These are phyloP conservation scores for Pisolithus microcarpus DNA, from an alignment of 768 basidiomycete genomes.

Conservation along the genomic window DNA sequence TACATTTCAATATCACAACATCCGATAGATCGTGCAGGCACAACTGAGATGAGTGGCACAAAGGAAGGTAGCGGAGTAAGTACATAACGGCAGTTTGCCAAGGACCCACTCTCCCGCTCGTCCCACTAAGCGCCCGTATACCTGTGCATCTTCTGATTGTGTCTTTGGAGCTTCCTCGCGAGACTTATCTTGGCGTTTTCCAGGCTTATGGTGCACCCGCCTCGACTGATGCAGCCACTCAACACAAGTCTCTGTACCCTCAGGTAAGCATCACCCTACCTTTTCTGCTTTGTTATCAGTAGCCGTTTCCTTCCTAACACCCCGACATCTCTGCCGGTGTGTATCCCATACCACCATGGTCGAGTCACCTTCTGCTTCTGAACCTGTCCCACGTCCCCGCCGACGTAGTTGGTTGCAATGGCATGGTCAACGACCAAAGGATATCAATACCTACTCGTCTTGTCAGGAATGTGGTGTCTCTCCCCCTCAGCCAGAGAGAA, in stretches of 20 bases:
- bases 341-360: constrained; percentile 15
- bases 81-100: constrained; percentile 17
- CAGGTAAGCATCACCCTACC: constrained; percentile 26
- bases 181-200: constrained; percentile 17
- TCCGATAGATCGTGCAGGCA: background rate
- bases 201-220: constrained; percentile 9
- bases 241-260: constrained; percentile 15
- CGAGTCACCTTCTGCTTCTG: constrained; percentile 10
- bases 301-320: constrained; percentile 5
- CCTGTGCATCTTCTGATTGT: constrained; percentile 4
- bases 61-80: constrained; percentile 25
- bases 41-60: constrained; percentile 8
- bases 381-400: constrained; percentile 10
- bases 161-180: constrained; percentile 4
- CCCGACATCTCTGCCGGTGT: background rate
- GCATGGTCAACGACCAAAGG: constrained; percentile 18
- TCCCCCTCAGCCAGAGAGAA: constrained; percentile 11
- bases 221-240: constrained; percentile 26
- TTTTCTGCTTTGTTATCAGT: constrained; percentile 3
- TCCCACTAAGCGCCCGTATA: background rate
- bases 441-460: constrained; percentile 9
- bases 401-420: constrained; percentile 23
- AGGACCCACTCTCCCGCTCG: constrained; percentile 7
- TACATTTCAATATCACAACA: background rate
- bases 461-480: constrained; percentile 13